Conservation (phyloP, 2,329 filamentous ascomycete species). For the Pseudogymnoascus sp. region DNA sequence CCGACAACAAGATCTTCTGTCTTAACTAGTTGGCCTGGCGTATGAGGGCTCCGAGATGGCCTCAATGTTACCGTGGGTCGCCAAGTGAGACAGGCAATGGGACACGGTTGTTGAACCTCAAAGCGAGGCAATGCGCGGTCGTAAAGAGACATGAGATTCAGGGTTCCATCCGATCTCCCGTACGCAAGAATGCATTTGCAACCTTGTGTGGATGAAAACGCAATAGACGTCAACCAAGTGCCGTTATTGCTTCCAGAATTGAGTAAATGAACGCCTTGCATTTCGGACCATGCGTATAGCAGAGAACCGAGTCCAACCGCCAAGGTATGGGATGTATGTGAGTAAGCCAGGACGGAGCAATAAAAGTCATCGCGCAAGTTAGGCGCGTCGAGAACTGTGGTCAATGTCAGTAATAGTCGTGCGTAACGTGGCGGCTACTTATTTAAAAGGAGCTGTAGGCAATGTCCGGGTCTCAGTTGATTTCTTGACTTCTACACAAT, state of each 20-base stretch:
- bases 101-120: constrained; percentile 59
- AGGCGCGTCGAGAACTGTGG: constrained; percentile 76
- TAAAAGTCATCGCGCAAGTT: constrained; percentile 92
- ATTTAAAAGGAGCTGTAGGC: constrained; percentile 71
- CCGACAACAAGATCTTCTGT: constrained; percentile 83
- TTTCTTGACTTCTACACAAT: constrained; percentile 21
- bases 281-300: constrained; percentile 86
- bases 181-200: constrained; percentile 74
- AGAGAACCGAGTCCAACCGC: constrained; percentile 73
- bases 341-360: constrained; percentile 85
- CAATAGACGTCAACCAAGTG: constrained; percentile 69
- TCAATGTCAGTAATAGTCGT: constrained; percentile 25
- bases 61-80: constrained; percentile 52
- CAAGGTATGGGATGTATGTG: constrained; percentile 60
- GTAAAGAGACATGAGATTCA: constrained; percentile 70
- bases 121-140: constrained; percentile 63
- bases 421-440: constrained; percentile 26
- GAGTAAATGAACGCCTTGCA: constrained; percentile 52
- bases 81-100: constrained; percentile 76
- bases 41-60: constrained; percentile 40
- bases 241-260: constrained; percentile 42
- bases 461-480: constrained; percentile 37
- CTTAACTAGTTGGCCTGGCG: constrained; percentile 41
- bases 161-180: constrained; percentile 66
- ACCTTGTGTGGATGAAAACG: constrained; percentile 76